Percentiles rank a stretch among this genome's conserved stretches.
Conservation (phyloP, 495 filamentous ascomycete genomes). For the Thermochaetoides thermophila region DNA sequence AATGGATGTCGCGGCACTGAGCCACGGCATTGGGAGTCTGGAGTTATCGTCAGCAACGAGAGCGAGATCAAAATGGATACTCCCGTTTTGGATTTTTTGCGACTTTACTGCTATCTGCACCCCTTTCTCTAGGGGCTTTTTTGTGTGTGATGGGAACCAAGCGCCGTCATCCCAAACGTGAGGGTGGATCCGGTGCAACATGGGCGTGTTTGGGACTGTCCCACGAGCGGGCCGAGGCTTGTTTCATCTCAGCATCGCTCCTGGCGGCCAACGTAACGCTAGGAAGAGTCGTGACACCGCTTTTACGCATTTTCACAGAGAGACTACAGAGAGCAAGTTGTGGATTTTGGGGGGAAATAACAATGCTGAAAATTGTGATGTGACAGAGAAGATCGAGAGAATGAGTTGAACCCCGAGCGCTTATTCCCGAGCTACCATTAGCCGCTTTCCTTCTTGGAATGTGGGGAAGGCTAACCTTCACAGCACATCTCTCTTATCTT, state of each 20-base stretch:
- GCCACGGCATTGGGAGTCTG: slow-evolving; percentile 2
- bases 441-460: too few relatives aligned
- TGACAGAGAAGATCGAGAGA: too few relatives aligned
- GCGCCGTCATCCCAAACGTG: slow-evolving; percentile 15
- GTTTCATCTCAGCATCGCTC: slow-evolving; percentile 23
- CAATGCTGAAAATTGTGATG: too few relatives aligned
- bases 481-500: too few relatives aligned
- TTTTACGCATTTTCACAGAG: background rate
- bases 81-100: slow-evolving; percentile 2
- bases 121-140: background rate
- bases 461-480: too few relatives aligned
- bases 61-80: slow-evolving; percentile 2
- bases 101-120: too few relatives aligned
- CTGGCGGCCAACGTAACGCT: slow-evolving; percentile 1
- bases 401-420: too few relatives aligned
- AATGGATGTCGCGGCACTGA: slow-evolving; percentile 14
- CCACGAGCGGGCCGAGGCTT: slow-evolving; percentile 16
- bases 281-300: background rate
- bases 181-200: slow-evolving; percentile 16
- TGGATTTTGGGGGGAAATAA: too few relatives aligned
- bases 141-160: slow-evolving; percentile 8
- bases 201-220: slow-evolving; percentile 21
- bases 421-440: too few relatives aligned
- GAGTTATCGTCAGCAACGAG: slow-evolving; percentile 2
- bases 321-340: too few relatives aligned